Evolutionary conservation across 495 filamentous ascomycete species (phyloP).

Genomic region (Podospora pseudoanserina): DNA sequence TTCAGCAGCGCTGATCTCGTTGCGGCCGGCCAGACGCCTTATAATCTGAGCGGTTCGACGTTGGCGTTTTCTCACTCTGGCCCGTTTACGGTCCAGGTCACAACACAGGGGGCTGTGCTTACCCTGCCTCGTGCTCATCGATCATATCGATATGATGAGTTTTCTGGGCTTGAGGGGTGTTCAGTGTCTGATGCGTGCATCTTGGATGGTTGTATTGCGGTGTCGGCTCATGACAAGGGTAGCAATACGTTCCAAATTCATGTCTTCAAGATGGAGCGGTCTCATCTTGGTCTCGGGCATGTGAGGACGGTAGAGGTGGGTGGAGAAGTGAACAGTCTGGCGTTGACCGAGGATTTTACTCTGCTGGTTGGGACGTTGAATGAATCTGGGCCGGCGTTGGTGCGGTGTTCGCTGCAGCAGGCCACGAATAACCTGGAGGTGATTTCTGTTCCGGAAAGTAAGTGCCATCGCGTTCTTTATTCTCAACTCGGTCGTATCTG

Average conservation of each 20-base stretch:
- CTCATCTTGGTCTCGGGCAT: constrained; percentile 19
- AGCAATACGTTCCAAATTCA: constrained; percentile 33
- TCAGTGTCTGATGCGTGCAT: constrained; percentile 36
- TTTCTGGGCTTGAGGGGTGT: constrained; percentile 19
- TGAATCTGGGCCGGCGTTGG: constrained; percentile 27
- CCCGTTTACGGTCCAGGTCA: constrained; percentile 52
- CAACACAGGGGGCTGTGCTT: constrained; percentile 46
- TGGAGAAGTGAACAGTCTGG: constrained; percentile 43
- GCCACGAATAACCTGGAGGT: background rate
- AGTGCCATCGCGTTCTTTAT: constrained; percentile 3
- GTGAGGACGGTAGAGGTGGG: constrained; percentile 26
- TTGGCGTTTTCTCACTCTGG: constrained; percentile 47
- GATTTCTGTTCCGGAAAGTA: constrained; percentile 19
- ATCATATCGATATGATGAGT: constrained; percentile 25
- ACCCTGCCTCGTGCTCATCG: constrained; percentile 6
- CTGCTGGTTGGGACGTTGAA: constrained; percentile 35
- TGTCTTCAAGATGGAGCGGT: constrained; percentile 26
- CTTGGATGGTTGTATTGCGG: constrained; percentile 28
- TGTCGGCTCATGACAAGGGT: constrained; percentile 32
- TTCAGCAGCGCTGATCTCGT: constrained; percentile 32
- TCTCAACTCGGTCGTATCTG: background rate
- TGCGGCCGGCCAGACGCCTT: constrained; percentile 41
- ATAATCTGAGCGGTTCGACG: constrained; percentile 52
- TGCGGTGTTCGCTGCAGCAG: constrained; percentile 21
- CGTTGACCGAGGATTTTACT: constrained; percentile 22